These are phyloP conservation scores for Ricinus communis DNA, from an alignment of 345 rosid species.

Conservation along the genomic window DNA sequence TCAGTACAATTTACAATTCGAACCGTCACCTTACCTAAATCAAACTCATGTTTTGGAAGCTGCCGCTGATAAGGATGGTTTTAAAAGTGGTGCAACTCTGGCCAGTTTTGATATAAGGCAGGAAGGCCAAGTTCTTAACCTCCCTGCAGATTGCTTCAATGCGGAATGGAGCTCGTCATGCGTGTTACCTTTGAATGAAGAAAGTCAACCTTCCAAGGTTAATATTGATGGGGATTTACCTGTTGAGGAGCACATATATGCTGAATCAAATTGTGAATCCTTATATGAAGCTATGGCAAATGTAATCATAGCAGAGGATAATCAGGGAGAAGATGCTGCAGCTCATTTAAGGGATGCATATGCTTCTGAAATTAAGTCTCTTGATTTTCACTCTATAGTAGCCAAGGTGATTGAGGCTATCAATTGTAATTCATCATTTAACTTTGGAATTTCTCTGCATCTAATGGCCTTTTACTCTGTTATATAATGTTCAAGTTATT, in stretches of 20 bases:
- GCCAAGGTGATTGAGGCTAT: constrained; percentile 46
- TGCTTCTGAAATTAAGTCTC: constrained; percentile 22
- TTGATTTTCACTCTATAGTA: constrained; percentile 32
- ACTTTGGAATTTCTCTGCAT: background rate
- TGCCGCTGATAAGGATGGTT: constrained; percentile 14
- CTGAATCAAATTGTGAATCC: constrained; percentile 23
- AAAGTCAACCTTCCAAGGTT: constrained; percentile 6
- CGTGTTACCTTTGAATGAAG: constrained; percentile 27
- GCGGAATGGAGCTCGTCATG: constrained; percentile 21
- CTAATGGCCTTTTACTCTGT: background rate
- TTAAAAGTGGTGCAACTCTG: background rate
- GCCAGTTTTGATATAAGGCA: background rate
- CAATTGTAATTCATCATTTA: background rate
- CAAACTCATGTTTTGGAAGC: constrained; percentile 25
- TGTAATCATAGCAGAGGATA: constrained; percentile 18
- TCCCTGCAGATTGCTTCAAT: background rate
- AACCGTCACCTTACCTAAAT: constrained; percentile 15
- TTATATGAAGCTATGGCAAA: constrained; percentile 26
- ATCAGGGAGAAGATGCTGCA: constrained; percentile 18
- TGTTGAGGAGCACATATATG: constrained; percentile 10
- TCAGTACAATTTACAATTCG: constrained; percentile 22
- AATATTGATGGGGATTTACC: background rate
- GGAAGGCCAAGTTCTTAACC: background rate
- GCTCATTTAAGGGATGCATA: constrained; percentile 8
- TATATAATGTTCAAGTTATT: constrained; percentile 45